Evolutionary conservation across 805 yeast species (phyloP).

Genomic region (Hermanozyma aechmeae): DNA sequence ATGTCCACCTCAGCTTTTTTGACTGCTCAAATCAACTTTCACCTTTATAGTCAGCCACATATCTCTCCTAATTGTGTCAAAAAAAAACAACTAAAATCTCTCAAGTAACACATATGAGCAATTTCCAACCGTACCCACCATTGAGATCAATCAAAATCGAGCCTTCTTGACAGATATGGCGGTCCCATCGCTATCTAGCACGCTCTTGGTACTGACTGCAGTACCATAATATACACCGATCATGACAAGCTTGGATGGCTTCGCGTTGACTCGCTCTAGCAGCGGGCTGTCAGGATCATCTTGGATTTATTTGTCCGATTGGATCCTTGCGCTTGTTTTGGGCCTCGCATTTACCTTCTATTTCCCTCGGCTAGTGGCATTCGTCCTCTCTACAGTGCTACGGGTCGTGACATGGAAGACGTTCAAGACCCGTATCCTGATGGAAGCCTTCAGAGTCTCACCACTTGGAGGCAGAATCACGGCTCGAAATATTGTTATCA

Average conservation of each 20-base stretch:
- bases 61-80: too few relatives aligned
- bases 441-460: slow-evolving; percentile 71
- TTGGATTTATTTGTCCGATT: slow-evolving; percentile 74
- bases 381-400: slow-evolving; percentile 40
- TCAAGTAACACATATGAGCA: too few relatives aligned
- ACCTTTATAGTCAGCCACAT: too few relatives aligned
- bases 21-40: too few relatives aligned
- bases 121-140: too few relatives aligned
- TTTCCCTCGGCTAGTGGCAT: slow-evolving; percentile 65
- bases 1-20: too few relatives aligned
- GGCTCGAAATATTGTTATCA: slow-evolving; percentile 64
- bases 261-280: too few relatives aligned
- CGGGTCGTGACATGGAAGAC: slow-evolving; percentile 56
- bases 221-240: slow-evolving; percentile 3
- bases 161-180: not conserved
- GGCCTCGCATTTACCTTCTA: slow-evolving; percentile 62
- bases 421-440: slow-evolving; percentile 46
- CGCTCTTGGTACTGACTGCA: not conserved
- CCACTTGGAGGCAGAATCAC: slow-evolving; percentile 76
- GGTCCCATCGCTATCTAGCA: not conserved
- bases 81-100: too few relatives aligned
- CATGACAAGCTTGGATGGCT: too few relatives aligned
- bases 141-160: too few relatives aligned
- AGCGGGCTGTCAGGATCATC: too few relatives aligned
- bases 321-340: slow-evolving; percentile 62